Evolutionary conservation across 768 basidiomycete genomes (phyloP), one percentile per base, ranked within the genome.

Genomic region (Suillus tomentosus): DNA sequence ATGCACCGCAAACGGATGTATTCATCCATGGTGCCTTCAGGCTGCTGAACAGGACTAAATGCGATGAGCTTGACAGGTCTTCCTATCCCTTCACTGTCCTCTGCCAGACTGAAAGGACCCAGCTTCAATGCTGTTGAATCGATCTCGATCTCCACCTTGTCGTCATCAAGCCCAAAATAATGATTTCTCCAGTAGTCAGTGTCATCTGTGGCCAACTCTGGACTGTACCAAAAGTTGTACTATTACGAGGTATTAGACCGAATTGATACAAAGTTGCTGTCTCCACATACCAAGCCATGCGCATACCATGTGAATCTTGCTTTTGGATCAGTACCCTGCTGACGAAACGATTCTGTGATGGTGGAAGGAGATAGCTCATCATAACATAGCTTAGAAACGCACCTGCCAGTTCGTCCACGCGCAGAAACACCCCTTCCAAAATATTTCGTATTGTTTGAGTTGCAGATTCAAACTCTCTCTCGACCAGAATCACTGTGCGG

Each of bases 401-500:
- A 57, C 56, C 56, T 57, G 39, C 56, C 39, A 57, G 39, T 57
- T 24, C 5, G 5, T 11, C 39, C 9, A 57, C 56, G 1, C 39
- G 56, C 24, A 57, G 24, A 40, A 2, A 4, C 5, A 57, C 39
- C 15, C 9, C 56, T 27, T 11, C 56, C 22, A 57, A 3, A 0
- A 57, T 57, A 57, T 57, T 40, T 2, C 0, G 9, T 24, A 57
- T 40, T 3, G 39, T 57, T 19, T 40, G 56, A 17, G 39, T 24
- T 19, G 56, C 56, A 40, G 2, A 40, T 5, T 40, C 39, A 11
- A 78, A 59, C 39, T 78, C 74, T 57, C 73, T 68, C 9, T 68
- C 65, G n/a, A 77, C 67, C 0, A 79, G 47, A 3, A 76, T 61
- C 3, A 67, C 67, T 13, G 47, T 73, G 27, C 67, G 66, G 7